Percentiles rank a stretch among this genome's conserved stretches.
phyloP scores from a whole-genome alignment of 2,329 filamentous ascomycete genomes.

The Aspergillus vadensis region DNA sequence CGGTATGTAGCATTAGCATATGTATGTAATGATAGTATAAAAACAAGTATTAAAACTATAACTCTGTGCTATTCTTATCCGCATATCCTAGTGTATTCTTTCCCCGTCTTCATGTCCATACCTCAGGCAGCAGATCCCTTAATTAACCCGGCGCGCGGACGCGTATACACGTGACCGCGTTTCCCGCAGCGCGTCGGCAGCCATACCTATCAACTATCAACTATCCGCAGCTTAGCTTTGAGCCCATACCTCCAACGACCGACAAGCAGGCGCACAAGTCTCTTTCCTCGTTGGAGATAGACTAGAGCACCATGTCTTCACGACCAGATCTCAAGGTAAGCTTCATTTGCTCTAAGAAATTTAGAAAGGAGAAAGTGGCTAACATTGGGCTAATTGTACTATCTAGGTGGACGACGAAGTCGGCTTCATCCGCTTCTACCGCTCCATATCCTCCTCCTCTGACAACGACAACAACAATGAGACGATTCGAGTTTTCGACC shows the following conservation, averaged over 20 bases:
- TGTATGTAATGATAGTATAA: conserved; percentile 16
- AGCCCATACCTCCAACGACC: conserved; percentile 4
- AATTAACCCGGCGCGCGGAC: conserved; percentile 29
- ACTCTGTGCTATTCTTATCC: neutral
- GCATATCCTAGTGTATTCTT: no score
- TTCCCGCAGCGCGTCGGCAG: conserved; percentile 15
- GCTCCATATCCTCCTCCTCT: conserved; percentile 65
- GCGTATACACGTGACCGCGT: conserved; percentile 39
- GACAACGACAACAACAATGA: conserved; percentile 55
- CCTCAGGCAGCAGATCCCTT: conserved; percentile 15
- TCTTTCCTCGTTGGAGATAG: conserved; percentile 14
- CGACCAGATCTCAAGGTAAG: conserved; percentile 70
- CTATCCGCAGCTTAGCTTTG: conserved; percentile 4
- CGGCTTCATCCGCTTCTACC: conserved; percentile 96
- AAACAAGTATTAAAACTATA: conserved; percentile 7
- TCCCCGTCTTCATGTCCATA: no score
- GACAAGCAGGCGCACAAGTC: conserved; percentile 11
- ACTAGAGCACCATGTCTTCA: conserved; percentile 62
- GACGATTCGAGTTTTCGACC: conserved; percentile 87
- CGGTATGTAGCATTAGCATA: conserved; percentile 15
- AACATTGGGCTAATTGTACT: neutral
- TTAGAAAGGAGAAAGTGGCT: neutral
- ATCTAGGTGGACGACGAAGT: conserved; percentile 87
- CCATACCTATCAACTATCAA: neutral
- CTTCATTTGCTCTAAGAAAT: no score